Conservation (phyloP, 371 early-diverging fungal species). For the Rozella allomycis region DNA sequence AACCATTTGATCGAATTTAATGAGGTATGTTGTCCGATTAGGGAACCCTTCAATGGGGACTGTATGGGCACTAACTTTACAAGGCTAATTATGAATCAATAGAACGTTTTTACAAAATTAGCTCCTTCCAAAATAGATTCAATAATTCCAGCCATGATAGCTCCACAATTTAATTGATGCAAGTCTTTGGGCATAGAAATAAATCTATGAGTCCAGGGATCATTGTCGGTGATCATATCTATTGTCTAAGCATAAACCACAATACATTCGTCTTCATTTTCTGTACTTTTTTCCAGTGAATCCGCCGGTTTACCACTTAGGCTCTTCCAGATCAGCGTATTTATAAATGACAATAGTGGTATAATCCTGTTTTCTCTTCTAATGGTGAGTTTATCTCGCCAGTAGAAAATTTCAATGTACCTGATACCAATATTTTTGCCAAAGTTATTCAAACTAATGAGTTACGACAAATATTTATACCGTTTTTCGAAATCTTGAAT, state of each 20-base stretch:
- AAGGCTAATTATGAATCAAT: conserved; percentile 31
- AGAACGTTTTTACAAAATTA: conserved; percentile 49
- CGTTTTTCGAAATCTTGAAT: conserved; percentile 83
- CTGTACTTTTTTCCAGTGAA: conserved; percentile 75
- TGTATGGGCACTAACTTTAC: conserved; percentile 79
- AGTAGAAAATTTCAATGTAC: conserved; percentile 54
- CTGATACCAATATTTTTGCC: conserved; percentile 83
- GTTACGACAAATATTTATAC: conserved; percentile 11
- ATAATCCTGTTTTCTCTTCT: conserved; percentile 71
- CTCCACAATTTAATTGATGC: conserved; percentile 66
- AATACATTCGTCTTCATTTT: conserved; percentile 88
- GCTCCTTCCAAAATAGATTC: conserved; percentile 76
- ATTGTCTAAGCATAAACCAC: too few relatives aligned
- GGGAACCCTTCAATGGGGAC: conserved; percentile 76
- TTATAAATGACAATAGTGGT: conserved; percentile 64
- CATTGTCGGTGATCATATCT: conserved; percentile 94
- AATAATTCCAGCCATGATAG: conserved; percentile 82
- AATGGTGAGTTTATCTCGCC: conserved; percentile 59
- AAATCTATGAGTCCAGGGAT: conserved; percentile 60
- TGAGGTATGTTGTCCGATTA: conserved; percentile 67
- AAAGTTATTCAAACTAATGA: conserved; percentile 50
- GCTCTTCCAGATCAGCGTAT: conserved; percentile 71
- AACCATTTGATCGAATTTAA: conserved; percentile 75
- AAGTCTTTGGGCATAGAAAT: conserved; percentile 83
- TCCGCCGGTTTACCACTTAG: conserved; percentile 86